Evolutionary conservation across 2,329 filamentous ascomycete genomes (phyloP).

Genomic region (Sporothrix globosa): DNA sequence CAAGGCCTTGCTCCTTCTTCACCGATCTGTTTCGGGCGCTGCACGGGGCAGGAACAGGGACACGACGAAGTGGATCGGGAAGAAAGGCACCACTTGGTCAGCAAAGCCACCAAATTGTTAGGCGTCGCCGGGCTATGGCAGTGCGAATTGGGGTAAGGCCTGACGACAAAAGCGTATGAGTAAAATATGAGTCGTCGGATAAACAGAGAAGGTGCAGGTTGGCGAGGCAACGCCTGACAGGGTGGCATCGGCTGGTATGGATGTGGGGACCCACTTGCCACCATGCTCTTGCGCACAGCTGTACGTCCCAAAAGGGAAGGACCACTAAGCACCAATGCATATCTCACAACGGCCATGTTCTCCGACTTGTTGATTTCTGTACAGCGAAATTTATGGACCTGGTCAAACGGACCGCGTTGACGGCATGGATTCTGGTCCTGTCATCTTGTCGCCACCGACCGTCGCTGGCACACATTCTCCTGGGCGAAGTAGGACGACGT

Average conservation of each 20-base stretch:
- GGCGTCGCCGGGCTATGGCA: slow-evolving; percentile 1
- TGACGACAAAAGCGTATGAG: background rate
- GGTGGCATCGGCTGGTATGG: slow-evolving; percentile 30
- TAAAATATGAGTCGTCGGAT: slow-evolving; percentile 10
- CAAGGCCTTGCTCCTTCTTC: slow-evolving; percentile 9
- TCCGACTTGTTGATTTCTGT: background rate
- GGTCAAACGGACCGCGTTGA: background rate
- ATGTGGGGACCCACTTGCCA: slow-evolving; percentile 17
- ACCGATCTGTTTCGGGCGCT: slow-evolving; percentile 6
- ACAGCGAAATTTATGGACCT: background rate
- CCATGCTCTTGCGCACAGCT: background rate
- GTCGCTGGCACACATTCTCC: slow-evolving; percentile 14
- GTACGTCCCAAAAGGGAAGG: slow-evolving; percentile 6
- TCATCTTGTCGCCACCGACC: slow-evolving; percentile 18
- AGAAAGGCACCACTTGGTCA: slow-evolving; percentile 3
- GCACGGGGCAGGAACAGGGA: slow-evolving; percentile 4
- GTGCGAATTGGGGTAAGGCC: background rate
- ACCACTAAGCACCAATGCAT: slow-evolving; percentile 21
- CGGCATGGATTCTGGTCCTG: slow-evolving; percentile 17
- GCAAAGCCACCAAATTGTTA: background rate
- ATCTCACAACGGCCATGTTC: background rate
- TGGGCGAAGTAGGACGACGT: background rate
- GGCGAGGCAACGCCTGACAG: slow-evolving; percentile 32
- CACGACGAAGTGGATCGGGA: background rate
- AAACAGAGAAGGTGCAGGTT: slow-evolving; percentile 35